These are phyloP conservation scores for Beauveria sp. DNA, from an alignment of 2,329 filamentous ascomycete genomes.

Conservation along the genomic window DNA sequence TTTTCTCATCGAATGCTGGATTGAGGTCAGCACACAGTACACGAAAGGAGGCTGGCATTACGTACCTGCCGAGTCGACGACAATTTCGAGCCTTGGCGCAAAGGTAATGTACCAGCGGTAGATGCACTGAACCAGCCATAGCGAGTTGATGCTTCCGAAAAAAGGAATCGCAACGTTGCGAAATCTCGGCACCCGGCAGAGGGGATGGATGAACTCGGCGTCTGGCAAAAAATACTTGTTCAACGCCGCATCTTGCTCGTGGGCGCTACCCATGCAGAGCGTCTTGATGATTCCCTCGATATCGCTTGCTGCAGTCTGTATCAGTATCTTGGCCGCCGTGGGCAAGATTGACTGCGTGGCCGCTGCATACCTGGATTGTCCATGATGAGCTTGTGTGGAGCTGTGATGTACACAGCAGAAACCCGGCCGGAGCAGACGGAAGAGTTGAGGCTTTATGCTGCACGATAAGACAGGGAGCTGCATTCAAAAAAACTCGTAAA, in stretches of 20 bases:
- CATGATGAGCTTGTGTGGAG: slow-evolving; percentile 20
- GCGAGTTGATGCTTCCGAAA: slow-evolving; percentile 46
- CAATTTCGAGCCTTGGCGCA: slow-evolving; percentile 62
- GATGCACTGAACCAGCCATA: slow-evolving; percentile 59
- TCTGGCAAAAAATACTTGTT: slow-evolving; percentile 65
- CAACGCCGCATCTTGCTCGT: slow-evolving; percentile 57
- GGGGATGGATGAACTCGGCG: slow-evolving; percentile 70
- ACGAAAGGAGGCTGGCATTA: background rate
- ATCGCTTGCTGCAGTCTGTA: slow-evolving; percentile 25
- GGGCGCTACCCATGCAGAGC: slow-evolving; percentile 59
- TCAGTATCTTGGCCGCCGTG: background rate
- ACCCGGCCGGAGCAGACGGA: background rate
- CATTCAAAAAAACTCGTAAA: background rate
- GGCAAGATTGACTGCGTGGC: background rate
- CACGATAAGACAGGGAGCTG: background rate
- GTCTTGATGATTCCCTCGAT: slow-evolving; percentile 59
- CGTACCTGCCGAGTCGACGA: slow-evolving; percentile 52
- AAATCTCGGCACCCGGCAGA: slow-evolving; percentile 61
- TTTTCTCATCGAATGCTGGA: slow-evolving; percentile 60
- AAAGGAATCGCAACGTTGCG: slow-evolving; percentile 33
- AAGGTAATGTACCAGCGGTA: slow-evolving; percentile 83
- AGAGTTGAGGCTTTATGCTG: background rate
- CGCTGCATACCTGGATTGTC: slow-evolving; percentile 34
- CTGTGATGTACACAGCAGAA: background rate
- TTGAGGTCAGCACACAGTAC: background rate